Evolutionary conservation across 2,329 filamentous ascomycete species (phyloP), one percentile per base, ranked within the genome.

Genomic region (Colletotrichum spaethianum): DNA sequence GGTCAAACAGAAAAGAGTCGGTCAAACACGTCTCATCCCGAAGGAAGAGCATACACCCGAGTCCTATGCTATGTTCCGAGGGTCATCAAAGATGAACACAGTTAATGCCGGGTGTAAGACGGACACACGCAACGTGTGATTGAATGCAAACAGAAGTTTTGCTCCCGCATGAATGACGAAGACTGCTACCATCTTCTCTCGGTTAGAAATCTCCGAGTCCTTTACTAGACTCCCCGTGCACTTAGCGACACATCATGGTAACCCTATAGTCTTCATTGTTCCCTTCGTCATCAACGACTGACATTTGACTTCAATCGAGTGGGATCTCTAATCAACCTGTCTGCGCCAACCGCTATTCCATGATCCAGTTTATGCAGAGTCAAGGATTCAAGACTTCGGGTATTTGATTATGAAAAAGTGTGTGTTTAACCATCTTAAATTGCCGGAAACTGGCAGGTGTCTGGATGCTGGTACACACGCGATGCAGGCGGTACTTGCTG

Each of bases 381-480:
- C 26, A 26, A 16, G 40, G 36, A 59, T n/a, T 40, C 4, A 26
- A 38, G 53, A 26, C 33, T 23, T 12, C 38, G 8, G 42, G 23
- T 40, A 33, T 57, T 16, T n/a, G n/a, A n/a, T n/a, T 33, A 38
- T 63, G n/a, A 5, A n/a, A 53, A 18, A 44, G 28, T 55, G 3
- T 40, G 11, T 53, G 52, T 55, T 50, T 60, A 33, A 1, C 9
- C 3, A 48, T 18, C 38, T 16, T 46, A 14, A 38, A 44, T n/a
- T 31, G 4, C 33, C 71, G 71, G 68, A 55, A 63, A n/a, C 56
- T 8, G 50, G 63, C 72, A 68, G 72, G 31, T 68, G 40, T 38
- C 23, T 60, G 16, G 63, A 67, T 62, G 72, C 63, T 72, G 55
- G 59, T 55, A 73, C 42, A 53, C 63, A 63, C 26, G 48, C 18